Base-by-base conservation (phyloP, 768 basidiomycete genomes). In the Russula ochroleuca region DNA sequence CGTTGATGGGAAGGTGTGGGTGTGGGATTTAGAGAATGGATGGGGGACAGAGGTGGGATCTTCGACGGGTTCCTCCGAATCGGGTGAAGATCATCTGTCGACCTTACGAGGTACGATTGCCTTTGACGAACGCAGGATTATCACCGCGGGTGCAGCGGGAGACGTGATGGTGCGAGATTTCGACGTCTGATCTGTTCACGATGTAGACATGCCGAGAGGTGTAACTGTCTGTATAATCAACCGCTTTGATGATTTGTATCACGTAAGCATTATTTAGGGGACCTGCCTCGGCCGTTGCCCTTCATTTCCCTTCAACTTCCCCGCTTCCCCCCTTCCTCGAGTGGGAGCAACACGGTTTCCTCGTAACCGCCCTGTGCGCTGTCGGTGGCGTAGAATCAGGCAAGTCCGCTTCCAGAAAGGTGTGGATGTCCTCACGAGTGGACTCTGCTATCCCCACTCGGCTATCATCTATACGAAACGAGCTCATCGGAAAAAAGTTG, bases 1-100 rank as follows among this genome's bases (percentile, higher is more conserved):
- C 10, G 74, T 74, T 38, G 85, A 90, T 71, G 89, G 89, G 45
- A 83, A 83, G 68, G 80, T 93, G 48, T 91, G 89, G 88, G 87
- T 90, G 3, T 93, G 91, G 91, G 91, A 93, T 74, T 77, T 93
- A 37, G 91, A 93, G 72, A 80, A 78, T 13, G 79, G 76, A 23
- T 71, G 74, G 31, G 74, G 77, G 48, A 70, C 73, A 13, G 77
- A 78, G 68, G 75, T 80, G 7, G 71, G 69, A 64, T 0, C 47
- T 61, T 5, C 51, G 55, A 68, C 37, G 68, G 58, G 80, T 69
- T 74, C 21, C 9, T 61, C 62, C 52, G 28, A 49, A 59, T 40
- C 66, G 63, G 19, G 35, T 37, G 45, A 59, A 19, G 37, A 40
- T 21, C 13, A 25, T 57, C 47, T 31, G 35, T 21, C 52, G 15